These are phyloP conservation scores for Clonostachys sp. DNA, from an alignment of 2,329 filamentous ascomycete species.

Conservation along the genomic window DNA sequence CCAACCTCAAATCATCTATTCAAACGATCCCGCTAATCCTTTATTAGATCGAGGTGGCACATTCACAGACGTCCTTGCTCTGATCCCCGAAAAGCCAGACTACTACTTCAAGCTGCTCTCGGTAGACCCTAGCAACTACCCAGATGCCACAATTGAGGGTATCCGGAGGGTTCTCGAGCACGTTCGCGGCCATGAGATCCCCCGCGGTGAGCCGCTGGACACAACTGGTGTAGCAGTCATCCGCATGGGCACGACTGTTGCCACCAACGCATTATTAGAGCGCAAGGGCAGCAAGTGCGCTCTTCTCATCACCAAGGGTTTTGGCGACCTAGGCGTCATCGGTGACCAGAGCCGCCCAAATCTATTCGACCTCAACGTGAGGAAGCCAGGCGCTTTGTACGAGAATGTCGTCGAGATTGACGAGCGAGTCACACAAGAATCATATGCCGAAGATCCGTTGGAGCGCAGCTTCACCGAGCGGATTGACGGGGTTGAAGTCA, in stretches of 20 bases:
- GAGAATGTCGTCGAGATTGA: conserved; percentile 37
- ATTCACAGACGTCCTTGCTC: conserved; percentile 63
- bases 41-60: conserved; percentile 53
- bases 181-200: conserved; percentile 54
- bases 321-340: conserved; percentile 17
- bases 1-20: conserved; percentile 2
- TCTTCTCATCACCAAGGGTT: conserved; percentile 61
- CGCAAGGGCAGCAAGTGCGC: conserved; percentile 62
- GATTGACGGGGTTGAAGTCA: background rate
- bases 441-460: conserved; percentile 49
- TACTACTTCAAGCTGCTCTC: conserved; percentile 65
- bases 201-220: conserved; percentile 55
- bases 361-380: conserved; percentile 68
- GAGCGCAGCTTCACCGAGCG: background rate
- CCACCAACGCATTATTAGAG: conserved; percentile 63
- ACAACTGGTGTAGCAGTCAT: conserved; percentile 25
- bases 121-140: conserved; percentile 62
- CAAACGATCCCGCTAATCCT: conserved; percentile 10
- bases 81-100: conserved; percentile 56
- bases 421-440: conserved; percentile 61
- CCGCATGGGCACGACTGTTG: conserved; percentile 67
- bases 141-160: conserved; percentile 64
- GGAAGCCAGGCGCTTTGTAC: conserved; percentile 64
- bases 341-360: conserved; percentile 38
- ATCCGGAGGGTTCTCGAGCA: conserved; percentile 29